Percentiles rank a stretch among this genome's conserved stretches.
Conservation (phyloP, 2,329 filamentous ascomycete genomes). For the Fusarium brevicatenulatum region DNA sequence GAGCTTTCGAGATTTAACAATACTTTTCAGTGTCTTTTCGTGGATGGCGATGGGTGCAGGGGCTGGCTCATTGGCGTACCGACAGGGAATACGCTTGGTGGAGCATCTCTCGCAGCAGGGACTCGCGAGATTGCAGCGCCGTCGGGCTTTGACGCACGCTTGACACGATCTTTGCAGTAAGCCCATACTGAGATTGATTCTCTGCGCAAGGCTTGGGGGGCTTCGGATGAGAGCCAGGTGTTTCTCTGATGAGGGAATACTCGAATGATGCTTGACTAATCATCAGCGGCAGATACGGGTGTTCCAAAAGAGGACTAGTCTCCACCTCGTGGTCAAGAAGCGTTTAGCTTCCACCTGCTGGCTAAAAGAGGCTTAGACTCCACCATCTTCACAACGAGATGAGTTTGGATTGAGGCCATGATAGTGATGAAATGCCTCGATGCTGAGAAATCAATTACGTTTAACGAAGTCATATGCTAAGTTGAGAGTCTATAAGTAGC, state of each 20-base stretch:
- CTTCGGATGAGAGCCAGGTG: too few relatives aligned
- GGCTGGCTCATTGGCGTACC: constrained; percentile 8
- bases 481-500: neutral
- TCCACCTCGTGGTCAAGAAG: accelerated
- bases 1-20: accelerated
- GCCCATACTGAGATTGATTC: neutral
- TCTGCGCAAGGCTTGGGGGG: too few relatives aligned
- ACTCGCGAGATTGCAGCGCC: constrained; percentile 5
- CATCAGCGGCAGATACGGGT: neutral
- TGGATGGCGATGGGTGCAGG: neutral
- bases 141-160: neutral
- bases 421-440: accelerated
- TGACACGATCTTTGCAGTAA: neutral
- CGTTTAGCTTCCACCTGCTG: neutral
- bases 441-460: neutral
- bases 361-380: constrained; percentile 5
- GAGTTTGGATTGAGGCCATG: neutral
- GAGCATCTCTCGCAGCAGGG: constrained; percentile 11
- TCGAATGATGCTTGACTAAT: neutral
- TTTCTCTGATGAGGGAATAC: neutral
- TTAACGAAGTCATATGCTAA: accelerated
- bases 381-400: neutral
- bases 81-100: constrained; percentile 3
- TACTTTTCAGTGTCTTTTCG: neutral
- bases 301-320: neutral